These are phyloP conservation scores for Aspergillus bertholletiae DNA, from an alignment of 495 filamentous ascomycete genomes.

Conservation along the genomic window DNA sequence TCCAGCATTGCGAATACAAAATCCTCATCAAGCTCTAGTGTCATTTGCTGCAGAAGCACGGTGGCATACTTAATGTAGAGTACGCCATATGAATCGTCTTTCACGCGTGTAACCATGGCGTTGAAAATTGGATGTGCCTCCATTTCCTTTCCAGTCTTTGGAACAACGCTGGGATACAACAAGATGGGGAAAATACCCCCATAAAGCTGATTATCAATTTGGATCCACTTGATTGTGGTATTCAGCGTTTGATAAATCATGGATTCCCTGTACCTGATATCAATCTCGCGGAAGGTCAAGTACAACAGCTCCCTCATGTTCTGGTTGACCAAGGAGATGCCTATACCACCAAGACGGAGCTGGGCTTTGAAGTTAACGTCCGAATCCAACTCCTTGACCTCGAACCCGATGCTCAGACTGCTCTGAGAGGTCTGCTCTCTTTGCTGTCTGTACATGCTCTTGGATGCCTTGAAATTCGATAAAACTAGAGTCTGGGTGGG, in stretches of 20 bases:
- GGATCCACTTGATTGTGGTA: conserved; percentile 93
- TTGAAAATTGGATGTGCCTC: conserved; percentile 95
- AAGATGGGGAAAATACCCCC: conserved; percentile 98
- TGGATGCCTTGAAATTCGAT: conserved; percentile 91
- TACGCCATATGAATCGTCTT: conserved; percentile 97
- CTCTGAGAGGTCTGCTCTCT: conserved; percentile 51
- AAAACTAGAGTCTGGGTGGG: conserved; percentile 91
- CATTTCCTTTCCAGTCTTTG: conserved; percentile 95
- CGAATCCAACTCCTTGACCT: conserved; percentile 86
- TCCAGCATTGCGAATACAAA: conserved; percentile 95
- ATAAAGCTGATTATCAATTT: conserved; percentile 98
- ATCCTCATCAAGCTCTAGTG: conserved; percentile 94
- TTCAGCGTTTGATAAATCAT: conserved; percentile 85
- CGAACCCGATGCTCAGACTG: conserved; percentile 69
- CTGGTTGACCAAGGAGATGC: conserved; percentile 88
- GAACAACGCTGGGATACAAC: conserved; percentile 96
- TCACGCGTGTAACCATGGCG: conserved; percentile 85
- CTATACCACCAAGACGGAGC: conserved; percentile 82
- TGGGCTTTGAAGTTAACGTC: conserved; percentile 85
- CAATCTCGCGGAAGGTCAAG: conserved; percentile 87
- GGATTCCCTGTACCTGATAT: conserved; percentile 90
- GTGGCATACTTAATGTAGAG: conserved; percentile 98
- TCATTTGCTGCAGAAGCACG: conserved; percentile 93
- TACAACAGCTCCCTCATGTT: conserved; percentile 92
- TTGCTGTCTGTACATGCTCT: conserved; percentile 91